Percentiles rank a stretch among this genome's conserved stretches.
These are phyloP conservation scores for Otatea glauca DNA, from an alignment of 176 grass and related monocot genomes.

Conservation along the genomic window DNA sequence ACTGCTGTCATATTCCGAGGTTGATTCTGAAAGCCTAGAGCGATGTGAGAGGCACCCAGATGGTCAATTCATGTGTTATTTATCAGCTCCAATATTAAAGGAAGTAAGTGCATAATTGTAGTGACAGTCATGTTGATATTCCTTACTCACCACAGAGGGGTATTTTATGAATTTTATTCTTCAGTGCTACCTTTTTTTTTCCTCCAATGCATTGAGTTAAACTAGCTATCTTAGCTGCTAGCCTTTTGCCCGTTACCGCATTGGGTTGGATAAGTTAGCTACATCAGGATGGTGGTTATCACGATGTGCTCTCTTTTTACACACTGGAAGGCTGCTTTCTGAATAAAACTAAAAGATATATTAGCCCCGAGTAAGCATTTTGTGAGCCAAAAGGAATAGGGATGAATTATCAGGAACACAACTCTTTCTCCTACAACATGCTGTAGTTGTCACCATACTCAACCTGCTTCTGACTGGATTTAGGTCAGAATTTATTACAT, in stretches of 20 bases:
- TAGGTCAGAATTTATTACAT: too few relatives aligned
- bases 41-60: slow-evolving; percentile 85
- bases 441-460: background rate
- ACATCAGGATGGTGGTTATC: slow-evolving; percentile 1
- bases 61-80: slow-evolving; percentile 92
- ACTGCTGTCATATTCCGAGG: slow-evolving; percentile 77
- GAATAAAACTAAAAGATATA: slow-evolving; percentile 20
- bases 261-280: slow-evolving; percentile 30
- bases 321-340: slow-evolving; percentile 1
- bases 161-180: background rate
- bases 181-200: background rate
- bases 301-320: slow-evolving; percentile 1
- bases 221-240: background rate
- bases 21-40: slow-evolving; percentile 74
- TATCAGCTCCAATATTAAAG: slow-evolving; percentile 84
- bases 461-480: too few relatives aligned
- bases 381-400: slow-evolving; percentile 14
- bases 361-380: slow-evolving; percentile 9
- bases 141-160: slow-evolving; percentile 28
- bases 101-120: slow-evolving; percentile 70
- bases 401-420: slow-evolving; percentile 30
- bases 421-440: background rate
- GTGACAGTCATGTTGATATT: slow-evolving; percentile 14
- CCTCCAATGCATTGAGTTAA: background rate
- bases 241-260: background rate